Percentiles rank a stretch among this genome's conserved stretches.
phyloP scores from a whole-genome alignment of 441 rosid species.

The Populus trichocarpa region DNA sequence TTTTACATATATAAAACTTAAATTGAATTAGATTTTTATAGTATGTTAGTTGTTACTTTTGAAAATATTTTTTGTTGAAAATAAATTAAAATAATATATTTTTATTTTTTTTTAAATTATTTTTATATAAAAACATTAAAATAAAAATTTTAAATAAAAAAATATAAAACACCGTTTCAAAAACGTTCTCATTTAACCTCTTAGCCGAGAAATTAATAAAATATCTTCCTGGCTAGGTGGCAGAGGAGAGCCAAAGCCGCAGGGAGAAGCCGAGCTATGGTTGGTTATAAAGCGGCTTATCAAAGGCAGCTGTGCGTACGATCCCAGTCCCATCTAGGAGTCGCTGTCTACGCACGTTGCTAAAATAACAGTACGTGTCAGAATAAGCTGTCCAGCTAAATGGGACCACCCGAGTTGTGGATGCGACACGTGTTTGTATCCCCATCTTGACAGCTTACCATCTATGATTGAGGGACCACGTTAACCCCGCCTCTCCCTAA shows the following conservation, averaged over 20 bases:
- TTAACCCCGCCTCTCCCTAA: background rate
- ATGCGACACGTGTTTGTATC: conserved; percentile 10
- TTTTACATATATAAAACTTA: too few relatives aligned
- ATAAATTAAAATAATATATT: too few relatives aligned
- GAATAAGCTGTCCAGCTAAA: conserved; percentile 27
- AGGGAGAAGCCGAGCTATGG: background rate
- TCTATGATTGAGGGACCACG: conserved; percentile 9
- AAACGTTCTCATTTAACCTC: too few relatives aligned
- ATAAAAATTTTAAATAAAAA: too few relatives aligned
- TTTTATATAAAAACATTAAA: too few relatives aligned
- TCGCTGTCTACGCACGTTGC: conserved; percentile 24
- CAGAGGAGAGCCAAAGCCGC: background rate
- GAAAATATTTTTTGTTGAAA: too few relatives aligned
- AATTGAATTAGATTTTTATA: too few relatives aligned
- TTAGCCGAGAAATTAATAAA: background rate
- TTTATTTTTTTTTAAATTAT: too few relatives aligned
- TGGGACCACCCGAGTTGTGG: conserved; percentile 15
- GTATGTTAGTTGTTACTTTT: too few relatives aligned
- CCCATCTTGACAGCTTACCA: conserved; percentile 27
- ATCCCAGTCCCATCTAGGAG: conserved; percentile 2
- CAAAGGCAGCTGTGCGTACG: background rate
- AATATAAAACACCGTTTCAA: too few relatives aligned
- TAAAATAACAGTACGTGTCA: conserved; percentile 20
- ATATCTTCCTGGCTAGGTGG: background rate
- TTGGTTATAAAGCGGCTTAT: background rate